phyloP scores from a whole-genome alignment of 495 filamentous ascomycete species.

The Aspergillus heteromorphus region DNA sequence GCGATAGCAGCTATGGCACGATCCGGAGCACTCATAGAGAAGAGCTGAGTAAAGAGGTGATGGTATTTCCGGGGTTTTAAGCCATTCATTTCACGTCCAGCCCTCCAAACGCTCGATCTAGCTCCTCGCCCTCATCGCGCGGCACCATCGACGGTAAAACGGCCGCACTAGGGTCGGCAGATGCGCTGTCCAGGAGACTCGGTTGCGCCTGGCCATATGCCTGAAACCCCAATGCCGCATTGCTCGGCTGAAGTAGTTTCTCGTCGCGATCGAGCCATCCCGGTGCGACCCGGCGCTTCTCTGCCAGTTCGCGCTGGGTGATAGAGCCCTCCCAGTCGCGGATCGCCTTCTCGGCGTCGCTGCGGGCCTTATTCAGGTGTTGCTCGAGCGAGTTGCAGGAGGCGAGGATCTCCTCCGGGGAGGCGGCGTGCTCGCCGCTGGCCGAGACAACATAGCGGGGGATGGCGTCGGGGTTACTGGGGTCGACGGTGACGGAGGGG shows the following conservation, averaged over 20 bases:
- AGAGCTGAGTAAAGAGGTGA: not conserved
- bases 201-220: conserved; percentile 23
- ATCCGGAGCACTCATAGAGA: not conserved
- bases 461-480: conserved; percentile 35
- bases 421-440: conserved; percentile 67
- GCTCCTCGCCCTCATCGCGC: conserved; percentile 64
- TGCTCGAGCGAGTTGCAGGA: conserved; percentile 70
- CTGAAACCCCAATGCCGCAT: conserved; percentile 11
- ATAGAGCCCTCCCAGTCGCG: conserved; percentile 66
- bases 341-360: conserved; percentile 60
- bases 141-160: conserved; percentile 45
- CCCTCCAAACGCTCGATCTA: conserved; percentile 85
- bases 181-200: conserved; percentile 44
- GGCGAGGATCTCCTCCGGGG: conserved; percentile 75
- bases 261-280: conserved; percentile 92
- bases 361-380: conserved; percentile 61
- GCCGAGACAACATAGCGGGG: conserved; percentile 68
- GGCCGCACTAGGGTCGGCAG: conserved; percentile 33
- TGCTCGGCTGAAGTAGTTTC: conserved; percentile 68
- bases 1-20: not conserved
- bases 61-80: not conserved
- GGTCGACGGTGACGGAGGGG: conserved; percentile 59
- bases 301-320: conserved; percentile 72
- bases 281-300: conserved; percentile 86
- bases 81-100: conserved; percentile 44